Evolutionary conservation across 1,139 yeast genomes (phyloP).

Genomic region (Lodderomyces jiufengensis): DNA sequence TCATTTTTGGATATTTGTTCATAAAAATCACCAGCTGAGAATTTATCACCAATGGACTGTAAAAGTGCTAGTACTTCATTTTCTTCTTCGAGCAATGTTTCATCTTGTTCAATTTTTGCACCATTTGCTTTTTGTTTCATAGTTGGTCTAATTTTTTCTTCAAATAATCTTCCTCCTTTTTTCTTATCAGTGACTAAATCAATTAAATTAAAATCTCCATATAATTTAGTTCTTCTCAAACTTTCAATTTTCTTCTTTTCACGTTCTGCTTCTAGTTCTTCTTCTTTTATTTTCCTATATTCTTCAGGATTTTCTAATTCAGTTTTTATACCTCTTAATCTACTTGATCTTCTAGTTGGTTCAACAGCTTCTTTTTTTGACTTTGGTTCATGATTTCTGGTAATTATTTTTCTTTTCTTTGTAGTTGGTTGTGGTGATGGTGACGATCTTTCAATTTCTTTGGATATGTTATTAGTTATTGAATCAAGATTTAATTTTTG

Average conservation of each 20-base stretch:
- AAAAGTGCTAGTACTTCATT: conserved; percentile 38
- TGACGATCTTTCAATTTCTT: conserved; percentile 19
- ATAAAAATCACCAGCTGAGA: conserved; percentile 79
- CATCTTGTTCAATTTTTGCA: conserved; percentile 17
- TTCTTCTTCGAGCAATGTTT: conserved; percentile 23
- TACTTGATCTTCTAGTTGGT: conserved; percentile 62
- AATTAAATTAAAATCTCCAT: conserved; percentile 58
- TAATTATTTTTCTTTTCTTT: conserved; percentile 11
- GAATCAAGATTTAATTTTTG: conserved; percentile 37
- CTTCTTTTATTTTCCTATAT: conserved; percentile 28
- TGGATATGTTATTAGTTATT: conserved; percentile 27
- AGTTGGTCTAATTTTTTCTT: conserved; percentile 20
- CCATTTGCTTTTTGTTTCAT: conserved; percentile 24
- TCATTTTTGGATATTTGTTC: conserved; percentile 38
- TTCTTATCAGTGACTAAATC: conserved; percentile 49
- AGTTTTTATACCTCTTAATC: conserved; percentile 60
- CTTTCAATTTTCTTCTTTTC: conserved; percentile 47
- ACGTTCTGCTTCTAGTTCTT: conserved; percentile 30
- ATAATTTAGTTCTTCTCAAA: conserved; percentile 50
- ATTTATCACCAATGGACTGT: conserved; percentile 46
- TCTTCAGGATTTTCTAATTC: conserved; percentile 38
- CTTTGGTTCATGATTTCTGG: conserved; percentile 18
- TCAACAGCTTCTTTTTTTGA: conserved; percentile 16
- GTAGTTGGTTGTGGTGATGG: conserved; percentile 12
- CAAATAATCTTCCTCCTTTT: conserved; percentile 31